A percentile compares a stretch with the other conserved stretches of the same genome.
phyloP scores from a whole-genome alignment of 2,329 filamentous ascomycete genomes.

The Fusarium dimerum region DNA sequence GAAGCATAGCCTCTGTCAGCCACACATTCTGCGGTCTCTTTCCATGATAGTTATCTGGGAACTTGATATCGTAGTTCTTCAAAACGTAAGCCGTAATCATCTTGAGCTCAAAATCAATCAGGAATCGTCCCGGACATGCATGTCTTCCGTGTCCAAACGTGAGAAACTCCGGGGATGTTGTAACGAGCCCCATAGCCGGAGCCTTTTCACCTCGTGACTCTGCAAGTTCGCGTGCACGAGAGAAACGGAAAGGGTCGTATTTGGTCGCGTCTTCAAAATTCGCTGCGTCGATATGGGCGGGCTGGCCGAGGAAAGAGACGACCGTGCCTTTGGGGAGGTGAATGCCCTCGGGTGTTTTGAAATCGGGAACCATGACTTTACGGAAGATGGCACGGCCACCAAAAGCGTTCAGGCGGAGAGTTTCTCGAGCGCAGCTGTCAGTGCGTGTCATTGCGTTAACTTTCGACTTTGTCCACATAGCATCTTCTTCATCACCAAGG shows the following conservation, averaged over 20 bases:
- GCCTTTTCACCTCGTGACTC: constrained; percentile 9
- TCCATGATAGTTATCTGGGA: constrained; percentile 21
- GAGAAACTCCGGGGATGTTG: constrained; percentile 28
- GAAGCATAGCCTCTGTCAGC: constrained; percentile 21
- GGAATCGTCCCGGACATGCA: constrained; percentile 34
- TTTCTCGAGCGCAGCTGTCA: constrained; percentile 47
- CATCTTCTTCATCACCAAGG: constrained; percentile 25
- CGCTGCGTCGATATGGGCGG: constrained; percentile 32
- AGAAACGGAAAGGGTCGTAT: constrained; percentile 46
- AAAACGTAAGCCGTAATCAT: constrained; percentile 30
- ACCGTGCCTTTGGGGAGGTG: constrained; percentile 34
- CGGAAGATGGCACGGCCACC: constrained; percentile 31
- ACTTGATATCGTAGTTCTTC: constrained; percentile 21
- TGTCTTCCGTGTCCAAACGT: constrained; percentile 39
- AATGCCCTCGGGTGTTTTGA: constrained; percentile 35
- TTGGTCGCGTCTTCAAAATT: constrained; percentile 36
- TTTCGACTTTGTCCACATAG: constrained; percentile 40
- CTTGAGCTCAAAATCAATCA: constrained; percentile 35
- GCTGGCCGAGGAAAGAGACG: constrained; percentile 35
- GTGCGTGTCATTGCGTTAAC: constrained; percentile 39
- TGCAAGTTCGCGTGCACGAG: constrained; percentile 34
- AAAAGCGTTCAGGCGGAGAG: constrained; percentile 39
- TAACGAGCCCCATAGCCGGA: constrained; percentile 14
- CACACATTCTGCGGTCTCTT: constrained; percentile 21
- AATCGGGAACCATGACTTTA: constrained; percentile 28